phyloP scores from a whole-genome alignment of 73 alveolate species.

The Blepharisma stoltei region DNA sequence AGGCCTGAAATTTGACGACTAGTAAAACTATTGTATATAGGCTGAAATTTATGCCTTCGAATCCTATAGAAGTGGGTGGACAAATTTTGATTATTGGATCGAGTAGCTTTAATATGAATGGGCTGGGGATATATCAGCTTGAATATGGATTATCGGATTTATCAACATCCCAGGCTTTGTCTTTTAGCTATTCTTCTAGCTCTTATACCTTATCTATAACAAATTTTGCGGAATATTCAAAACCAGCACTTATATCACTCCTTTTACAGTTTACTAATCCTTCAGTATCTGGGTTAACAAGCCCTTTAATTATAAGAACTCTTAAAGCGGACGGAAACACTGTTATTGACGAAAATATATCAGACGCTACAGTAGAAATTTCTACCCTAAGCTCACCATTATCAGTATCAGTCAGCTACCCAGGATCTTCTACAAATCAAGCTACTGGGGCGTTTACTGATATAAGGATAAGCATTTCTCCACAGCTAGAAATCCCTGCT shows the following conservation, averaged over 20 bases:
- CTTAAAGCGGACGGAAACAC: neutral
- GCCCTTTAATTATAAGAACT: constrained; percentile 29
- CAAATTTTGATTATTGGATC: constrained; percentile 25
- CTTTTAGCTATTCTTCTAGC: neutral
- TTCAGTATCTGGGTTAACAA: neutral
- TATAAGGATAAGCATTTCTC: neutral
- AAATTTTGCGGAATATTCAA: neutral
- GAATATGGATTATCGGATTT: constrained; percentile 3
- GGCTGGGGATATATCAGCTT: neutral
- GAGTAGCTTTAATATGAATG: constrained; percentile 26
- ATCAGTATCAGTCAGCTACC: neutral
- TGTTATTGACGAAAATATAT: constrained; percentile 21
- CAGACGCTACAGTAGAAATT: constrained; percentile 12
- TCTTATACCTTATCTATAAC: constrained; percentile 7
- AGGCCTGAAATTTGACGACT: constrained; percentile 17
- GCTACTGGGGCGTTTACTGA: neutral
- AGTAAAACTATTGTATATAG: constrained; percentile 21
- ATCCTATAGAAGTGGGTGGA: constrained; percentile 34
- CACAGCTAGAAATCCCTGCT: constrained; percentile 14
- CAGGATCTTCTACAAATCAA: neutral
- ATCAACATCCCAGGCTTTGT: neutral
- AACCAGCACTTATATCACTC: neutral
- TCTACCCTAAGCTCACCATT: neutral
- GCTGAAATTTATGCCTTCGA: constrained; percentile 31
- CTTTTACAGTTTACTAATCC: neutral